Base-by-base conservation (phyloP, 306 rosid genomes). In the Dicorynia guianensis region DNA sequence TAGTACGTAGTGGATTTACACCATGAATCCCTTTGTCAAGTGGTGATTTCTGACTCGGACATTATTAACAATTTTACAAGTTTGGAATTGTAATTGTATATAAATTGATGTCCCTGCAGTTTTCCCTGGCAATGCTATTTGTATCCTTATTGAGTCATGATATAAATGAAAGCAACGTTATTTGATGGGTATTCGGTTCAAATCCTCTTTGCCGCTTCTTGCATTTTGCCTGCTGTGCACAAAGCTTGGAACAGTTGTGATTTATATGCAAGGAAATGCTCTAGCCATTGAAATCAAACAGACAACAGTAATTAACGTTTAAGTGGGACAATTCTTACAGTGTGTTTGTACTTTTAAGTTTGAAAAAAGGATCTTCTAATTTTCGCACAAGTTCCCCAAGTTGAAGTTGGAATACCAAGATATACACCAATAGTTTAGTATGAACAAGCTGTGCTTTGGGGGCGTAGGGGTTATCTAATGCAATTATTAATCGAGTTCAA, bases 1-100 rank as follows among this genome's bases (percentile, higher is more conserved):
- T 13, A 62, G 47, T 56, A 36, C 38, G 14, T 35, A n/a, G 33
- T 35, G 11, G 59, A 35, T 15, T 52, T 46, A 35, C 18, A 54
- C 13, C 67, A 17, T 30, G 67, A 30, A 12, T 47, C 67, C 72
- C 20, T 13, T 80, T 61, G 7, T 63, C 49, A 63, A 62, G 57
- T 67, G 80, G 40, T 47, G 62, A 11, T 53, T 35, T 47, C 13
- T 15, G 55, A 75, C 74, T 56, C 9, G 42, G 70, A 20, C 20
- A 40, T 13, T 30, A 18, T 61, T 62, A 57, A 76, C 77, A 30
- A 47, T 80, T 46, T 65, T 47, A 53, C 9, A 25, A 25, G 38
- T 76, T 63, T 69, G 46, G 59, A 47, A 38, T 63, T 81, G 66
- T 64, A 47, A 47, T 65, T 65, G 72, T 65, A 72, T 42, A 81